Base-by-base conservation (phyloP, 768 basidiomycete genomes). In the Lactarius psammicola region DNA sequence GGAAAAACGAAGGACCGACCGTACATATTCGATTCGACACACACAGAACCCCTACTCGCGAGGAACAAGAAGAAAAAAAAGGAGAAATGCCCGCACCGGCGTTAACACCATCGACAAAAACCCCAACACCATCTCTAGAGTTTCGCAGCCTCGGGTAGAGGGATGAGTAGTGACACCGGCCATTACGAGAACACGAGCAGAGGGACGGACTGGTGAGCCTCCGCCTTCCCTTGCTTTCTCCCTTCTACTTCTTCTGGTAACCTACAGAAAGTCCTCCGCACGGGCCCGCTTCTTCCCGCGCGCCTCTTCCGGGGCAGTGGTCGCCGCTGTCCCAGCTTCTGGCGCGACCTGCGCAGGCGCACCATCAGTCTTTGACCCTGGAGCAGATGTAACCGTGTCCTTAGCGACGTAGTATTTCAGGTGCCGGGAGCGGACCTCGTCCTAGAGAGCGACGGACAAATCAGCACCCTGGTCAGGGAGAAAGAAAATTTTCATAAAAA, bases 221-320 rank as follows among this genome's bases (percentile, higher is more conserved):
- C 71, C 64, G 42, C 58, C 70, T 66, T 51, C 49, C 70, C 53
- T 49, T 59, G 56, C n/a, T 34, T 46, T 23, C 38, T 34, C 54
- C 46, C 54, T 31, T 58, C 59, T 46, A 28, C 33, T 55, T 54
- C 31, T 64, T 42, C 18, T 2, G 28, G 15, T 56, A 49, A 62
- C 57, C 70, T 76, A 92, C 71, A 94, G 77, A 76, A 91, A 92
- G 75, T 94, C 93, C 76, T 94, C 92, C 36, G 93, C 93, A 69
- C 91, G 81, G 56, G 92, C 89, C 56, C 93, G 80, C 76, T 94
- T 94, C 80, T 87, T 91, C 56, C 92, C 91, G 69, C 89, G 83
- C 58, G 83, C 78, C 72, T 90, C 89, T 59, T 89, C 87, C 36
- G 70, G 72, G 31, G 71, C 71, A 62, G 71, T 34, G 5, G 20